Conservation (phyloP, 371 early-diverging fungal genomes). For the Mortierella sp. region DNA sequence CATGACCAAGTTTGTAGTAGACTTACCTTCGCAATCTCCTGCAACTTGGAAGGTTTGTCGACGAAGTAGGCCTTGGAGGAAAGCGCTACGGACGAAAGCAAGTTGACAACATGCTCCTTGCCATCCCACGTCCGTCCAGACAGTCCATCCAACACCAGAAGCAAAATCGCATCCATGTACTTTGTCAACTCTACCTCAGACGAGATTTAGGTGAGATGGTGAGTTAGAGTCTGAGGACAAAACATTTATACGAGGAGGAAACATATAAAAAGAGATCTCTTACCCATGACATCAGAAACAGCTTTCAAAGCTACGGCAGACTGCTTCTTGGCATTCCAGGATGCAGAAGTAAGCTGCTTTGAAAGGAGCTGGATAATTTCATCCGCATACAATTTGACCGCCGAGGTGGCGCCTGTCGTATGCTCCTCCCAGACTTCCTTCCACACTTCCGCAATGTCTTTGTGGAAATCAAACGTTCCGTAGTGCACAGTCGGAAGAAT, state of each 20-base stretch:
- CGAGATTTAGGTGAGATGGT: background rate
- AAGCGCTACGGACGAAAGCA: constrained; percentile 73
- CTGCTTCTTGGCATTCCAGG: constrained; percentile 87
- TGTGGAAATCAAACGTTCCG: constrained; percentile 81
- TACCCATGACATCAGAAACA: constrained; percentile 64
- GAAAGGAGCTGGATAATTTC: constrained; percentile 75
- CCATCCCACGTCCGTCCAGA: constrained; percentile 90
- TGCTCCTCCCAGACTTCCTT: constrained; percentile 88
- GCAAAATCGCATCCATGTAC: constrained; percentile 69
- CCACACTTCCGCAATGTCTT: constrained; percentile 74
- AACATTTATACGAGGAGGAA: background rate
- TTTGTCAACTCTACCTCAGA: constrained; percentile 24
- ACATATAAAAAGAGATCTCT: background rate
- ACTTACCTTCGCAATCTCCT: constrained; percentile 66
- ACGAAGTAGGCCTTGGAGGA: constrained; percentile 68
- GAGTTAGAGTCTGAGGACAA: background rate
- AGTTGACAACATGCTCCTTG: constrained; percentile 85
- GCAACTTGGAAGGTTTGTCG: constrained; percentile 54
- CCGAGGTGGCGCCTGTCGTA: constrained; percentile 75
- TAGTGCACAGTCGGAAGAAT: constrained; percentile 83
- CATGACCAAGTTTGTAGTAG: background rate
- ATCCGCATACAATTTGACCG: constrained; percentile 69
- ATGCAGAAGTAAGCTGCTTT: constrained; percentile 71
- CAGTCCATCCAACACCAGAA: constrained; percentile 74
- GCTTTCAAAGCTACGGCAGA: constrained; percentile 80